These are phyloP conservation scores for Phytopythium litorale DNA, from an alignment of 352 stramenopile species.

Conservation along the genomic window DNA sequence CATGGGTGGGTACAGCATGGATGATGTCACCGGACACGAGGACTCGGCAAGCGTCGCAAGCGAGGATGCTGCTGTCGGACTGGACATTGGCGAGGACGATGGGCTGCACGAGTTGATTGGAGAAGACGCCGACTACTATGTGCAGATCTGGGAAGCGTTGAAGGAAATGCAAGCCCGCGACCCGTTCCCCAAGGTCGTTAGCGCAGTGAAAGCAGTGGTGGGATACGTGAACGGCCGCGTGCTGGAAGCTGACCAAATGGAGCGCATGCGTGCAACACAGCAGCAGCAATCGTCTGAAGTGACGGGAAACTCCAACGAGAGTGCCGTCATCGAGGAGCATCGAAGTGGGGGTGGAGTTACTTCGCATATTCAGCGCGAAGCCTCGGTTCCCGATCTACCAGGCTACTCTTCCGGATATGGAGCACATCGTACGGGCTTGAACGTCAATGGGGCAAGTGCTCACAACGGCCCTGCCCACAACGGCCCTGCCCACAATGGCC, in stretches of 20 bases:
- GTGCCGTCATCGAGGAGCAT: background rate
- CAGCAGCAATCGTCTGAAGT: conserved; percentile 18
- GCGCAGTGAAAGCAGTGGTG: conserved; percentile 59
- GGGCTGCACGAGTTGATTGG: conserved; percentile 38
- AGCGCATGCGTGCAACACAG: conserved; percentile 23
- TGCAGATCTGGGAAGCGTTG: conserved; percentile 81
- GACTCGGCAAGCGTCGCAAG: conserved; percentile 1
- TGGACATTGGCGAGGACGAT: conserved; percentile 18
- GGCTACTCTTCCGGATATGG: conserved; percentile 9
- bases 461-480: background rate
- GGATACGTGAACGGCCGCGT: conserved; percentile 59
- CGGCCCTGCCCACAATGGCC: background rate
- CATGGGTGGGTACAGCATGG: background rate
- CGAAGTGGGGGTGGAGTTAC: conserved; percentile 2
- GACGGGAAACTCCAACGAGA: background rate
- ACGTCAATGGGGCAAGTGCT: background rate
- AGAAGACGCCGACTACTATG: conserved; percentile 79
- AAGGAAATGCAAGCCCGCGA: conserved; percentile 86
- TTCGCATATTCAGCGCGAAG: conserved; percentile 34
- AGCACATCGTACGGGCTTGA: background rate
- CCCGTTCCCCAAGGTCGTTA: conserved; percentile 72
- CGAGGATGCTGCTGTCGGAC: conserved; percentile 3
- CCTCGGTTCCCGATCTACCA: conserved; percentile 24
- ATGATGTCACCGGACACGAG: background rate
- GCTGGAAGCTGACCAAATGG: conserved; percentile 44